Conservation (phyloP, 441 rosid species). For the Macaranga tanarius region DNA sequence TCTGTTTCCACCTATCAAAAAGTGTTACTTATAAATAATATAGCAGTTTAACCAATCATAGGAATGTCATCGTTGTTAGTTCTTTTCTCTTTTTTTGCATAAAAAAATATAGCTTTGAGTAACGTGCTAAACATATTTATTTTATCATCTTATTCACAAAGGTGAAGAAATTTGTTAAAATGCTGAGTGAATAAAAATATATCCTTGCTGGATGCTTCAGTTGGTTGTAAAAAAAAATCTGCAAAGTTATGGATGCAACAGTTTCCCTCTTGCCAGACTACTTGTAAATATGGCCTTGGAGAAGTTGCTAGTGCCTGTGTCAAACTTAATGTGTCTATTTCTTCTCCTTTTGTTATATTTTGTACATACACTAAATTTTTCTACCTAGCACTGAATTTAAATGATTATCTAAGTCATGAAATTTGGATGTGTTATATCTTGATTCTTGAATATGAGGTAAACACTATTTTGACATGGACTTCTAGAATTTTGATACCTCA, state of each 20-base stretch:
- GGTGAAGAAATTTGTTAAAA: not conserved
- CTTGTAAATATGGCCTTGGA: not conserved
- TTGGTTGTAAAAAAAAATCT: not conserved
- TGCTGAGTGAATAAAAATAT: not conserved
- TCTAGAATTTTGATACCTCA: not conserved
- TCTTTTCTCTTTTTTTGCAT: not conserved
- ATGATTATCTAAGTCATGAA: not conserved
- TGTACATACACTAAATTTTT: not conserved
- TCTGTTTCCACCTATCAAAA: not conserved
- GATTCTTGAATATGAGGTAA: not conserved
- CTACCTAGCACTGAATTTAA: not conserved
- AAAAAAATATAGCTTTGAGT: not conserved
- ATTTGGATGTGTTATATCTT: not conserved
- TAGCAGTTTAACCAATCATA: not conserved
- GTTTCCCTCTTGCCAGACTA: not conserved
- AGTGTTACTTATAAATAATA: not conserved
- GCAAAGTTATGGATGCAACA: not conserved
- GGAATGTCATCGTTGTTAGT: not conserved
- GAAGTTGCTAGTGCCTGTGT: not conserved
- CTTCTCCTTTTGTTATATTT: not conserved
- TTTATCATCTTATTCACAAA: not conserved
- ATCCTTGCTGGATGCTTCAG: not conserved
- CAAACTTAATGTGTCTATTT: not conserved
- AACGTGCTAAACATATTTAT: not conserved
- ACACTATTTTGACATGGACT: not conserved